Evolutionary conservation across 2,329 filamentous ascomycete species (phyloP).

Genomic region (Neofusicoccum kwambonambiense): DNA sequence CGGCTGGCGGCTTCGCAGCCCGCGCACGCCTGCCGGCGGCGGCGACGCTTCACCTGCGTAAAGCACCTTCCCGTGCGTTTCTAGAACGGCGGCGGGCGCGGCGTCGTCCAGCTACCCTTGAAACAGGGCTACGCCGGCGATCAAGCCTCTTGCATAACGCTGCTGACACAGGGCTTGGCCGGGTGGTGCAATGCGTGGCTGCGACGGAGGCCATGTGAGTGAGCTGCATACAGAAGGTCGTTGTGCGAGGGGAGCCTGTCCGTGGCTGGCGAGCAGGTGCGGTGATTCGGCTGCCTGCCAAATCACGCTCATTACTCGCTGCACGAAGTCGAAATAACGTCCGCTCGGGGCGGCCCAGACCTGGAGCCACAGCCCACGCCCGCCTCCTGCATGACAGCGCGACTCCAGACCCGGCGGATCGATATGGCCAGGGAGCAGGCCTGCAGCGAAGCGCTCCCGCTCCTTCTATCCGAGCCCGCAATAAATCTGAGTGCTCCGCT

Average conservation of each 20-base stretch:
- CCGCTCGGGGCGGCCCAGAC: slow-evolving; percentile 18
- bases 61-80: slow-evolving; percentile 4
- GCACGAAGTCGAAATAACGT: slow-evolving; percentile 20
- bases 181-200: slow-evolving; percentile 14
- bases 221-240: slow-evolving; percentile 17
- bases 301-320: slow-evolving; percentile 16
- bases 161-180: slow-evolving; percentile 2
- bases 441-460: slow-evolving; percentile 6
- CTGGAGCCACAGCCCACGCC: slow-evolving; percentile 16
- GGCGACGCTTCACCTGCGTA: background rate
- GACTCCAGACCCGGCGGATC: slow-evolving; percentile 16
- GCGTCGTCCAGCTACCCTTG: slow-evolving; percentile 4
- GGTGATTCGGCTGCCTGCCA: slow-evolving; percentile 12
- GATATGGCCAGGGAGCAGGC: slow-evolving; percentile 9
- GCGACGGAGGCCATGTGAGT: slow-evolving; percentile 18
- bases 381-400: slow-evolving; percentile 10
- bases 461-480: slow-evolving; percentile 15
- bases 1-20: background rate
- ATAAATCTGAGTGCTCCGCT: slow-evolving; percentile 1
- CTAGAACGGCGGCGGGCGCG: slow-evolving; percentile 11
- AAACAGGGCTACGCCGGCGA: slow-evolving; percentile 14
- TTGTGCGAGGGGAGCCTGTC: slow-evolving; percentile 13
- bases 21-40: background rate
- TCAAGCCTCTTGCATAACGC: slow-evolving; percentile 17
- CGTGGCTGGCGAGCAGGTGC: background rate